Evolutionary conservation across 1,284 basidiomycete genomes (phyloP), one percentile per base, ranked within the genome.

Genomic region (Ustanciosporium gigantosporum): DNA sequence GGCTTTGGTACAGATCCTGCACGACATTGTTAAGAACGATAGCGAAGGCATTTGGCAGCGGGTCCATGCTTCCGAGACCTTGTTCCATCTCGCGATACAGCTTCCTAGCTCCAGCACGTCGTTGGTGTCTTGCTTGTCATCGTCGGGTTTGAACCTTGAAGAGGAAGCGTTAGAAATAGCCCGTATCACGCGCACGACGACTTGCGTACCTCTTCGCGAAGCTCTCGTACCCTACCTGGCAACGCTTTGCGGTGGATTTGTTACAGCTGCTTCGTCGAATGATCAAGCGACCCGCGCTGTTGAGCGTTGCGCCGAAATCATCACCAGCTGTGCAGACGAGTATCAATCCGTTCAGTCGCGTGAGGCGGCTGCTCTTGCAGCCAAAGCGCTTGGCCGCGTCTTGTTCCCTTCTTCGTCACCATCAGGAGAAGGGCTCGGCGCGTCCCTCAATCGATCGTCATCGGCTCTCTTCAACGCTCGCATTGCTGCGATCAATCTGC

Each of bases 151-250:
- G 23, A 19, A 7, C 24, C 39, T 41, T 16, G 17, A 8, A 9
- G 36, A 21, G 9, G 36, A 37, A 16, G 6, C 36, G 9, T 8
- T 11, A 9, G 9, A 37, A 11, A 39, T 64, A 36, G 53, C 43
- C 11, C 31, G 23, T 3, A 22, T 55, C 2, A 48, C 58, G 23
- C 29, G 31, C 25, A 40, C 36, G 22, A 68, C 62, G 5, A 41
- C 48, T 9, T 53, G 49, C 25, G 50, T 57, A 15, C 52, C 58
- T 1, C 31, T 73, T 21, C 50, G 66, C 24, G 66, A 73, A 36
- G 68, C 66, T 17, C 51, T 73, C 4, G 40, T 70, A 6, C 70
- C 70, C 1, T 65, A 65, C 39, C 43, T 65, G 5, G 49, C 56
- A 3, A 40, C 50, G 25, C 44, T 65, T 4, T 65, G 61, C 49